phyloP scores from a whole-genome alignment of 805 yeast genomes.

The Suhomyces emberorum region DNA sequence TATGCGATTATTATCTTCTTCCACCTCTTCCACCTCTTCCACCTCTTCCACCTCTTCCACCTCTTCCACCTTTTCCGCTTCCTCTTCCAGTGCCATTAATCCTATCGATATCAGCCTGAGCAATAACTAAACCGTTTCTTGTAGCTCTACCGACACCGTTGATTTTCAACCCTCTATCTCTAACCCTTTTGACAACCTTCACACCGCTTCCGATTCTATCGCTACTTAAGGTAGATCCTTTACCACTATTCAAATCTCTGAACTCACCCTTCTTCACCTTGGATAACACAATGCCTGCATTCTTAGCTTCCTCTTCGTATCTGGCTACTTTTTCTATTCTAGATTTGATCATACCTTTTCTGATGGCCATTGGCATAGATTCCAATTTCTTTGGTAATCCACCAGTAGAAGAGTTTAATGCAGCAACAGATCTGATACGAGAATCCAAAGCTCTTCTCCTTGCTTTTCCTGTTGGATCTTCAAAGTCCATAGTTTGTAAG shows the following conservation, averaged over 20 bases:
- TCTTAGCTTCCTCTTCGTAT: constrained; percentile 74
- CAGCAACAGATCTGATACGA: constrained; percentile 46
- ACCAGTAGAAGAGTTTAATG: constrained; percentile 42
- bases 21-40: constrained; percentile 1
- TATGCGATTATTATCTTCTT: too few relatives aligned
- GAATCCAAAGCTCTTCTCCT: constrained; percentile 61
- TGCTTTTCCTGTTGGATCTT: constrained; percentile 66
- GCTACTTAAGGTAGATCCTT: constrained; percentile 49
- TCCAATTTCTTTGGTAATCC: constrained; percentile 51
- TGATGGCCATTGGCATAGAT: constrained; percentile 83
- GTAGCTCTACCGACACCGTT: constrained; percentile 74
- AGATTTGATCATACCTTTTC: constrained; percentile 76
- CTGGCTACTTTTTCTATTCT: constrained; percentile 50
- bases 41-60: constrained; percentile 5
- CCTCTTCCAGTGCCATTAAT: constrained; percentile 20
- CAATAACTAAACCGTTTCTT: constrained; percentile 70
- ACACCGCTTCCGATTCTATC: constrained; percentile 50
- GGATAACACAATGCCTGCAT: constrained; percentile 87
- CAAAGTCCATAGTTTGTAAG: constrained; percentile 56
- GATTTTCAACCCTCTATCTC: constrained; percentile 80
- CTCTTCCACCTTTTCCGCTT: constrained; percentile 6
- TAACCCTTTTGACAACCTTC: constrained; percentile 35
- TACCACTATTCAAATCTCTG: constrained; percentile 53
- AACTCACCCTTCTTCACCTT: constrained; percentile 65
- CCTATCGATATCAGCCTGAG: constrained; percentile 61